phyloP scores from a whole-genome alignment of 192 early-diverging fungal species.

The Rhizophagus clarus region DNA sequence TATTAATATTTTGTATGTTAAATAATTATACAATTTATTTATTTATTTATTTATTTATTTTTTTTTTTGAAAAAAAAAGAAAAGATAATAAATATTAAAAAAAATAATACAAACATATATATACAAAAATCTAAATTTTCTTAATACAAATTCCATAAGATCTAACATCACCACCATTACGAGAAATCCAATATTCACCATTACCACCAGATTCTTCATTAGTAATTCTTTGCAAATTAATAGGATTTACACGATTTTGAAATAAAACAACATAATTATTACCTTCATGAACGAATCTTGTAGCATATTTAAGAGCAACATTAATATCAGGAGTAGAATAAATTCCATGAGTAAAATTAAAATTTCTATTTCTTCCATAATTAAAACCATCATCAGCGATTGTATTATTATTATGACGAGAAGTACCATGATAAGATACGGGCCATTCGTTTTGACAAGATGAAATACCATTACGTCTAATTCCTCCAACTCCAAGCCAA shows the following conservation, averaged over 20 bases:
- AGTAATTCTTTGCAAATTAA: slow-evolving; percentile 1
- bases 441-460: slow-evolving; percentile 29
- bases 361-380: neutral
- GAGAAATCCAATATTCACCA: slow-evolving; percentile 29
- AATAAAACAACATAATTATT: slow-evolving; percentile 2
- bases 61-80: no score
- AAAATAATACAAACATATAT: no score
- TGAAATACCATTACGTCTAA: neutral
- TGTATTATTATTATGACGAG: neutral
- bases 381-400: slow-evolving; percentile 20
- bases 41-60: no score
- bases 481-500: neutral
- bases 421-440: slow-evolving; percentile 32
- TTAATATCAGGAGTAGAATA: slow-evolving; percentile 27
- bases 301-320: slow-evolving; percentile 11
- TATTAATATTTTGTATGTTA: no score
- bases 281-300: neutral
- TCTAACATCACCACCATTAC: slow-evolving; percentile 23
- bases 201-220: neutral
- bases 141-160: slow-evolving; percentile 30
- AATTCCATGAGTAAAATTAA: slow-evolving; percentile 24
- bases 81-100: no score
- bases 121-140: neutral
- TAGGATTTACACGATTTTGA: slow-evolving; percentile 31
- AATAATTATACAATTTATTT: no score